Evolutionary conservation across 805 yeast species (phyloP).

Genomic region (Candida corydali): DNA sequence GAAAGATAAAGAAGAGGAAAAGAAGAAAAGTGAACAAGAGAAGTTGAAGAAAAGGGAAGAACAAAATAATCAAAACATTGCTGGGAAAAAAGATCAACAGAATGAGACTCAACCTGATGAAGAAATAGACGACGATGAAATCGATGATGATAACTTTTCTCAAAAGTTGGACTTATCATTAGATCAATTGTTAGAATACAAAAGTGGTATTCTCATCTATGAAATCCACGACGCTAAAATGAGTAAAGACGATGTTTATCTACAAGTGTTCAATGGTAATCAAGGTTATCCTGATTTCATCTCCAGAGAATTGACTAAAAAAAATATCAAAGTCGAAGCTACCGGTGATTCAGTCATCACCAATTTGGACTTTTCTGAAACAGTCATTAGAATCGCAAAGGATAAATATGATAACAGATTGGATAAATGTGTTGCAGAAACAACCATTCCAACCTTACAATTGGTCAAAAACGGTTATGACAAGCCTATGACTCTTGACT

Average conservation of each 20-base stretch:
- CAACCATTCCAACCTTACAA: slow-evolving; percentile 61
- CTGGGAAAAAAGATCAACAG: slow-evolving; percentile 7
- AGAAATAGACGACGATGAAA: slow-evolving; percentile 32
- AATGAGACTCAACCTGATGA: slow-evolving; percentile 15
- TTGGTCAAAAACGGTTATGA: slow-evolving; percentile 63
- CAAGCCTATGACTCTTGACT: slow-evolving; percentile 51
- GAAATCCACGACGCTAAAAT: slow-evolving; percentile 59
- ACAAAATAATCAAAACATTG: slow-evolving; percentile 5
- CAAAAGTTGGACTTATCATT: slow-evolving; percentile 48
- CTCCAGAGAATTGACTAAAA: slow-evolving; percentile 50
- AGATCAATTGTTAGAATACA: slow-evolving; percentile 52
- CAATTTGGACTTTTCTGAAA: slow-evolving; percentile 71
- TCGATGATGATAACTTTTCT: slow-evolving; percentile 26
- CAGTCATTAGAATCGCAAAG: slow-evolving; percentile 58
- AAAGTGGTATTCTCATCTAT: slow-evolving; percentile 73
- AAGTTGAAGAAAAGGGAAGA: slow-evolving; percentile 15
- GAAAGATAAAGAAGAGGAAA: slow-evolving; percentile 48
- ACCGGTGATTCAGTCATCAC: slow-evolving; percentile 74
- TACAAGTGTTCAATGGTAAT: slow-evolving; percentile 78
- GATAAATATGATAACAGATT: slow-evolving; percentile 51
- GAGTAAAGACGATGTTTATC: slow-evolving; percentile 51
- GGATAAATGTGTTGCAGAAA: slow-evolving; percentile 57
- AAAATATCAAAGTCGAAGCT: slow-evolving; percentile 25
- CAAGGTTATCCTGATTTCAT: slow-evolving; percentile 61
- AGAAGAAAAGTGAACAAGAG: slow-evolving; percentile 29